Conservation (phyloP, 805 yeast genomes). For the Yamadazyma sp. region DNA sequence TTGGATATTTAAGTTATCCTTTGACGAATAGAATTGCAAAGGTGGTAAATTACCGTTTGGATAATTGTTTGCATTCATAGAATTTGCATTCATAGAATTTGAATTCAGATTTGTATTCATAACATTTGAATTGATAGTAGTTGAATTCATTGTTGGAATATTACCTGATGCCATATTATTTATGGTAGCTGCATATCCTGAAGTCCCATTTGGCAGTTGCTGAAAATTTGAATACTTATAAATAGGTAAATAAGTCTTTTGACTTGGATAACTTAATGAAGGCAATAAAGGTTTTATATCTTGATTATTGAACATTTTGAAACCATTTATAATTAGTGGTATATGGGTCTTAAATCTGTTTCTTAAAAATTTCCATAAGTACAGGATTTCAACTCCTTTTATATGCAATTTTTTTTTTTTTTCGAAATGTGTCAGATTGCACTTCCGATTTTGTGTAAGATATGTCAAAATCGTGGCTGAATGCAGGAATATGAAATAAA, state of each 20-base stretch:
- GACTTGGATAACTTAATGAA: conserved; percentile 7
- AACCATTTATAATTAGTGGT: background rate
- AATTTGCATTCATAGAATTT: conserved; percentile 13
- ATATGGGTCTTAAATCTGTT: background rate
- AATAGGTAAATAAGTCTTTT: conserved; percentile 3
- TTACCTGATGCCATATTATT: background rate
- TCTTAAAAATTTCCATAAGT: background rate
- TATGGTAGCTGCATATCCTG: background rate
- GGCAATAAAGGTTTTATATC: conserved; percentile 14
- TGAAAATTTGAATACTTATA: too few species aligned
- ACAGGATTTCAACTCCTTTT: conserved; percentile 2
- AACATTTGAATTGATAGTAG: background rate
- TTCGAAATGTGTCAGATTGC: too few species aligned
- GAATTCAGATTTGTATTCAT: conserved; percentile 1
- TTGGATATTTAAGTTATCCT: background rate
- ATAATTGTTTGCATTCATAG: conserved; percentile 4
- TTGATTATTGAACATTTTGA: conserved; percentile 9
- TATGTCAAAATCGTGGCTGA: conserved; percentile 9
- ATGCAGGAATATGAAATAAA: too few species aligned
- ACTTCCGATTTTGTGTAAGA: conserved; percentile 4
- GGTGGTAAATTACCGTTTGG: conserved; percentile 2
- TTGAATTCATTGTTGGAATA: background rate
- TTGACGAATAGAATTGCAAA: background rate
- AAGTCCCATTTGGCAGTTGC: background rate
- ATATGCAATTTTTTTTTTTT: background rate